A percentile compares a stretch with the other conserved stretches of the same genome.
Evolutionary conservation across 2,329 filamentous ascomycete genomes (phyloP).

Genomic region (Beauveria scarabaeidicola): DNA sequence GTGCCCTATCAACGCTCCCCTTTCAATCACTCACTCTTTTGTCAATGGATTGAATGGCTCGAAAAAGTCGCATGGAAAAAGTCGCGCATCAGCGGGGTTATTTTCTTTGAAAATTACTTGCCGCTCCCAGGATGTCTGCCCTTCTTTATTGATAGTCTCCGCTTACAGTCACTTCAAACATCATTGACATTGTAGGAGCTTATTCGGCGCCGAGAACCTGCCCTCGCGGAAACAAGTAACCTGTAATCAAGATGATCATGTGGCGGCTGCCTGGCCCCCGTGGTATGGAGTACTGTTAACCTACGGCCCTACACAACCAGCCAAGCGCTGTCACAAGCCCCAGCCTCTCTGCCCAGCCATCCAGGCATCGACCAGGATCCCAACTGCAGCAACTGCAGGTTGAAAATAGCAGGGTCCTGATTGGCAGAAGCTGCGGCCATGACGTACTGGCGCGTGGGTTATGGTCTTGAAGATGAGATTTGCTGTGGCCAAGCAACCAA

Average conservation of each 20-base stretch:
- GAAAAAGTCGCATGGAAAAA: background rate
- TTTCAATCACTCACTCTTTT: background rate
- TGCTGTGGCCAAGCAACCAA: constrained; percentile 1
- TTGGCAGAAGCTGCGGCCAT: constrained; percentile 7
- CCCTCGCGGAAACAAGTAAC: no score
- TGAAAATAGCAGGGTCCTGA: constrained; percentile 7
- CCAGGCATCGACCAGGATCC: background rate
- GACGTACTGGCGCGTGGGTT: background rate
- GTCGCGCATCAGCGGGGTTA: constrained; percentile 2
- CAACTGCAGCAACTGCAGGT: background rate
- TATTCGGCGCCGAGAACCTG: no score
- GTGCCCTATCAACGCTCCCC: background rate
- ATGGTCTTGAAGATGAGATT: constrained; percentile 11
- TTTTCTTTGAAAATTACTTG: background rate
- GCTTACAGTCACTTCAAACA: background rate
- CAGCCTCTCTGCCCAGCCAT: background rate
- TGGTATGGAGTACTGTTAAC: background rate
- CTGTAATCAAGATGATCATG: no score
- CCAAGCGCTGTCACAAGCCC: background rate
- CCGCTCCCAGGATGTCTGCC: background rate
- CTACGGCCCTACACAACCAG: background rate
- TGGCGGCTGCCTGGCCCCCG: no score
- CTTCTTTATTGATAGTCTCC: background rate
- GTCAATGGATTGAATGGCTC: no score
- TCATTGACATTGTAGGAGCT: background rate